Evolutionary conservation across 306 rosid genomes (phyloP), one percentile per base, ranked within the genome.

Genomic region (Aeschynomene evenia): DNA sequence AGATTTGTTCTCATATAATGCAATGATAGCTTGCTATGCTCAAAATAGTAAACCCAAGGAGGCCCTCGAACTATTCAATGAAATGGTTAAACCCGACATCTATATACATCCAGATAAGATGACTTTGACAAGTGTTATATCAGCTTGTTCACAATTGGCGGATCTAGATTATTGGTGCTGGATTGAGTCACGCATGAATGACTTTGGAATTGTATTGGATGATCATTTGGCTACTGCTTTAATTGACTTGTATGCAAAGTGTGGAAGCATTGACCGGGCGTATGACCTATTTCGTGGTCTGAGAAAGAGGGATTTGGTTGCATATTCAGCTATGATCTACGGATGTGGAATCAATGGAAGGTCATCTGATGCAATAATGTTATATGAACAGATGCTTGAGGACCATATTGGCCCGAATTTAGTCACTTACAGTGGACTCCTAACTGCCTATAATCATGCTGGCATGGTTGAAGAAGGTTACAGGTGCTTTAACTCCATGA

Each of bases 281-380:
- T 65, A 60, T 16, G 83, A 85, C 67, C 82, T 86, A 68, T 91
- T 88, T 65, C 70, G 66, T 24, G 69, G 78, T 40, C 79, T 91
- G 69, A 63, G 78, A 80, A 76, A 76, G 71, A 85, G 59, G 82
- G 96, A 91, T 70, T 59, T 91, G 56, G 81, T 91, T 63, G 84
- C 97, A 48, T 88, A 91, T 79, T 91, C 97, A 46, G 92, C 92
- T 12, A 86, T 91, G 92, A 91, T 91, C 39, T 78, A 84, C 29
- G 97, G 97, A 21, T 86, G 84, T 63, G 97, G 96, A 42, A 77
- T 91, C 58, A 91, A 91, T 63, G 89, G 92, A 53, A 81, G 79
- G 64, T 78, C 79, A 14, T 59, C 45, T 7, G 88, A 91, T 19
- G 88, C 97, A 39, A 77, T 77, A 62, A 59, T 71, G 71, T 77